Evolutionary conservation across 2,329 filamentous ascomycete species (phyloP).

Genomic region (Fonsecaea multimorphosa): DNA sequence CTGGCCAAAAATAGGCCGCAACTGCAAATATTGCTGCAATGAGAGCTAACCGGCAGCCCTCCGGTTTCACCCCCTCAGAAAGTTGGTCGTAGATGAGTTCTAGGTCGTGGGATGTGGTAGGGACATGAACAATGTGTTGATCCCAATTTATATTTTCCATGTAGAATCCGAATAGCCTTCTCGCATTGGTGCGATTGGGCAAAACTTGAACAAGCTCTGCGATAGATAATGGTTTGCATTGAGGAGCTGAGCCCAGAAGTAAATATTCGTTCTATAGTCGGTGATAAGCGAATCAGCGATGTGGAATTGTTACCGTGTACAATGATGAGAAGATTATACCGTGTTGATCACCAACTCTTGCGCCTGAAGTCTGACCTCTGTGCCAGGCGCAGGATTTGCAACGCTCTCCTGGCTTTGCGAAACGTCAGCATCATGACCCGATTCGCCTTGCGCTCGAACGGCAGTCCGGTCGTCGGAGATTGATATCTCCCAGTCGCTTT

Average conservation of each 20-base stretch:
- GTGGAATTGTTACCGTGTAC: no score
- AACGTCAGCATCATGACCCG: no score
- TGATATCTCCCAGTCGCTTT: no score
- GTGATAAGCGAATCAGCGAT: no score
- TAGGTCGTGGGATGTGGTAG: not conserved
- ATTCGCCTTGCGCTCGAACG: no score
- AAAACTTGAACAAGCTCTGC: not conserved
- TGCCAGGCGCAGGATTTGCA: not conserved
- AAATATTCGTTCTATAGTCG: no score
- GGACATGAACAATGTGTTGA: slow-evolving; percentile 1
- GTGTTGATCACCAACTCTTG: not conserved
- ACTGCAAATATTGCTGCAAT: slow-evolving; percentile 4
- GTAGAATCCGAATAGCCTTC: not conserved
- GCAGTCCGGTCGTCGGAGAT: no score
- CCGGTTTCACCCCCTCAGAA: not conserved
- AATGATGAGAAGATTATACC: not conserved
- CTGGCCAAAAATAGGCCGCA: not conserved
- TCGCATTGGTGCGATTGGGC: not conserved
- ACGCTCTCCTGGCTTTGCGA: not conserved
- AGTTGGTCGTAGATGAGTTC: slow-evolving; percentile 2
- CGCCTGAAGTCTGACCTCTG: not conserved
- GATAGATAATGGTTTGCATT: not conserved
- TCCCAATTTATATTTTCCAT: not conserved
- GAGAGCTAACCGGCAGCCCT: not conserved
- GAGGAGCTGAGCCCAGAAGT: not conserved